Conservation (phyloP, 2,329 filamentous ascomycete genomes). For the Epichloe coenophiala region DNA sequence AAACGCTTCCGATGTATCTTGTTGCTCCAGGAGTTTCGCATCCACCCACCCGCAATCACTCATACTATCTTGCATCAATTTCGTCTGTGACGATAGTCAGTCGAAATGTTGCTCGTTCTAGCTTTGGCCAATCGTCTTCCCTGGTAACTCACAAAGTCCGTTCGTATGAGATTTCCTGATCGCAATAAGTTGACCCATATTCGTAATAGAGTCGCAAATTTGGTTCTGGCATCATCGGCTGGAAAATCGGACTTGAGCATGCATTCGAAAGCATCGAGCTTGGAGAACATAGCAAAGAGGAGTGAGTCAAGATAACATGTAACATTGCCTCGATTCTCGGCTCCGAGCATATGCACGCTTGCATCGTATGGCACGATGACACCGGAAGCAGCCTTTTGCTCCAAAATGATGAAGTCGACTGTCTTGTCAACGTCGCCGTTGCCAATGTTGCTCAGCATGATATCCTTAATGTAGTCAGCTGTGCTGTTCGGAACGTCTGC, state of each 20-base stretch:
- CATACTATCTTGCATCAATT: conserved; percentile 68
- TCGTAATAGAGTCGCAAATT: conserved; percentile 63
- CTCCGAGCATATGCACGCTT: conserved; percentile 60
- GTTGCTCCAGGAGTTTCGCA: conserved; percentile 63
- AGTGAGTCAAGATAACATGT: conserved; percentile 93
- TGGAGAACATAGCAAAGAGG: conserved; percentile 90
- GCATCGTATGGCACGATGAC: conserved; percentile 64
- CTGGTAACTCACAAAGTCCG: conserved; percentile 54
- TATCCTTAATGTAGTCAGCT: conserved; percentile 43
- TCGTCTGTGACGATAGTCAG: conserved; percentile 41
- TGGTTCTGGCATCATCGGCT: conserved; percentile 51
- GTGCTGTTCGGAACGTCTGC: conserved; percentile 32
- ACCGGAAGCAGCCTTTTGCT: conserved; percentile 71
- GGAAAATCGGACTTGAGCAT: conserved; percentile 73
- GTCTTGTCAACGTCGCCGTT: conserved; percentile 61
- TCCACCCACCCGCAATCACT: conserved; percentile 82
- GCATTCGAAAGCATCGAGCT: conserved; percentile 79
- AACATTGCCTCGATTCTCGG: conserved; percentile 71
- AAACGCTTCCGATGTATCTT: conserved; percentile 93
- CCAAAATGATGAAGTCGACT: conserved; percentile 60
- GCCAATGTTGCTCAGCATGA: conserved; percentile 48
- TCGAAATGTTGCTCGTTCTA: not conserved
- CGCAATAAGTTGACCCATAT: conserved; percentile 91
- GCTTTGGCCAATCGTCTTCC: not conserved
- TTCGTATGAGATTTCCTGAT: conserved; percentile 70